Evolutionary conservation across 176 grass and related monocot genomes (phyloP), one percentile per base, ranked within the genome.

Genomic region (Panicum miliaceum): DNA sequence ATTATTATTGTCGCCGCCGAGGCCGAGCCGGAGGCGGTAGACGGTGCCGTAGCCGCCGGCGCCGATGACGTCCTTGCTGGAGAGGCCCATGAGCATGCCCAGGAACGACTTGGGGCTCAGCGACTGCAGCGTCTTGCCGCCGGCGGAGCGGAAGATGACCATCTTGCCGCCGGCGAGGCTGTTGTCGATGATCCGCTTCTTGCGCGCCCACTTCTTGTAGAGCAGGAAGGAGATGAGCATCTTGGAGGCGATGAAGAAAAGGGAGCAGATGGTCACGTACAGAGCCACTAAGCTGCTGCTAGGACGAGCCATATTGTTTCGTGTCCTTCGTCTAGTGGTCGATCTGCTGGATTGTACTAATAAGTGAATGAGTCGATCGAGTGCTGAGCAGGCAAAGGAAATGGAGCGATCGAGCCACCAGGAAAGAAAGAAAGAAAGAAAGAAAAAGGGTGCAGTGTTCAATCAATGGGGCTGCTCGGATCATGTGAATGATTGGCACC

Each of bases 41-140:
- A 97, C 92, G 2, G 92, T 94, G 4, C 94, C 92, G 60, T 87
- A 88, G 0, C 94, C 92, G 2, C 94, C 92, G 35, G 90, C 88
- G 45, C 94, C 90, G 42, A 97, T 94, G 18, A 97, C 68, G 73
- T 97, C 90, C 77, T 97, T 94, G 92, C 65, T 90, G 4, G 90
- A 84, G 6, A 97, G 69, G 41, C 68, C 89, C 86, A 83, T 90
- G 42, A 87, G 82, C 88, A 87, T 89, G 79, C 54, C 29, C 77
- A 91, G 22, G 53, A 97, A 94, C 12, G 71, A 84, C 26, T 94
- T 97, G 1, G 92, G 64, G 72, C 53, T 89, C 54, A 97, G 22
- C 26, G 90, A 89, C 48, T 77, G 88, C 57, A 82, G 84, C 45
- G 25, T 52, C 0, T 82, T 3, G 15, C 16, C 68, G 4, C 85